A percentile compares a stretch with the other conserved stretches of the same genome.
Evolutionary conservation across 805 yeast species (phyloP).

Genomic region (Ogataea salicorniae): DNA sequence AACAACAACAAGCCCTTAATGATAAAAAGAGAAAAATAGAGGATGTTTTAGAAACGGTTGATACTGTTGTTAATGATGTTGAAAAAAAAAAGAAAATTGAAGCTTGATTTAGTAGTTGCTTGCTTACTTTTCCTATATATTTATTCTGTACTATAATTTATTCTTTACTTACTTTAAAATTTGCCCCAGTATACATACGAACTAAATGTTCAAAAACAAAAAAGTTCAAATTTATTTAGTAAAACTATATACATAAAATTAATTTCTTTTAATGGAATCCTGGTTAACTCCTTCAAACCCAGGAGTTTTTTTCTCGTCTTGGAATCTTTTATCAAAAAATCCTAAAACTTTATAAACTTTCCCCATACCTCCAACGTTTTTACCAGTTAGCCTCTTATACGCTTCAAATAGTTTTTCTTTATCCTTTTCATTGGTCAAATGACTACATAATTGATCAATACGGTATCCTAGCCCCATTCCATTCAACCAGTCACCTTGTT

Average conservation of each 20-base stretch:
- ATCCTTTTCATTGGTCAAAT: slow-evolving; percentile 37
- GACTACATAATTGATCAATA: slow-evolving; percentile 48
- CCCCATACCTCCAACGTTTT: slow-evolving; percentile 66
- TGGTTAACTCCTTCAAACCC: slow-evolving; percentile 39
- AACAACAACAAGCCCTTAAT: neutral
- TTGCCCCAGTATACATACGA: too few species aligned
- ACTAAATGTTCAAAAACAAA: too few species aligned
- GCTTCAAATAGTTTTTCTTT: slow-evolving; percentile 50
- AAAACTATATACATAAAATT: too few species aligned
- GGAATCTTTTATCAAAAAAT: slow-evolving; percentile 37
- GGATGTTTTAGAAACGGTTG: neutral
- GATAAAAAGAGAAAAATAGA: slow-evolving; percentile 7
- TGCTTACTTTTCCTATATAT: too few species aligned
- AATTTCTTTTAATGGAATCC: too few species aligned
- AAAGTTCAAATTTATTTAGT: too few species aligned
- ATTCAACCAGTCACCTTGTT: slow-evolving; percentile 78
- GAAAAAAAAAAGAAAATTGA: slow-evolving; percentile 1
- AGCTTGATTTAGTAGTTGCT: too few species aligned
- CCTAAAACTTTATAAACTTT: slow-evolving; percentile 68
- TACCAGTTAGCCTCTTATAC: slow-evolving; percentile 59
- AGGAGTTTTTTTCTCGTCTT: slow-evolving; percentile 34
- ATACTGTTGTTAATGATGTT: neutral
- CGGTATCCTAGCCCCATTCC: slow-evolving; percentile 71
- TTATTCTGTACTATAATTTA: too few species aligned
- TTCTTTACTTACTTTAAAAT: too few species aligned